phyloP scores from a whole-genome alignment of 345 rosid species.

The Eucalyptus sp. region DNA sequence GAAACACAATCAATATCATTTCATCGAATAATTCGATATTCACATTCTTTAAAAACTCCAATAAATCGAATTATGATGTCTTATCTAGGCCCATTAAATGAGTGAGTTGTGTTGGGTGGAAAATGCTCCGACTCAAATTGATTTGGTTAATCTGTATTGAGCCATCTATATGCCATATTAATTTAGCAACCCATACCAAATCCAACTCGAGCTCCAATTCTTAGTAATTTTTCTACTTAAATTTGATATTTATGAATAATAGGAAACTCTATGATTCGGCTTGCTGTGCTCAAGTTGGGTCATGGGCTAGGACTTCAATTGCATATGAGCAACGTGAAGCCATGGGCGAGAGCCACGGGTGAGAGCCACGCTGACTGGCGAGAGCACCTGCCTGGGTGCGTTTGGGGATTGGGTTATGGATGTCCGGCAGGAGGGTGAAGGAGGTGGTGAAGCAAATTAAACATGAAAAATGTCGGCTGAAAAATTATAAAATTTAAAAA shows the following conservation, averaged over 20 bases:
- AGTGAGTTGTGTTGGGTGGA: background rate
- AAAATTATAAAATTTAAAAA: too few species aligned
- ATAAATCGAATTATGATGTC: background rate
- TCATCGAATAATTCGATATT: too few species aligned
- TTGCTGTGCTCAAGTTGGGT: background rate
- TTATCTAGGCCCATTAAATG: background rate
- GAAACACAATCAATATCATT: background rate
- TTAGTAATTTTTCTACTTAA: too few species aligned
- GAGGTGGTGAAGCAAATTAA: too few species aligned
- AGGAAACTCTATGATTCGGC: background rate
- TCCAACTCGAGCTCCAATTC: background rate
- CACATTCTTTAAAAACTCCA: background rate
- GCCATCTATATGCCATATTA: background rate
- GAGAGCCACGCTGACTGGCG: background rate
- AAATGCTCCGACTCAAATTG: fast-evolving
- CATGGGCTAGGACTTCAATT: background rate
- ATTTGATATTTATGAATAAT: background rate
- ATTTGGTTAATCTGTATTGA: fast-evolving
- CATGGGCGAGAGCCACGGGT: background rate
- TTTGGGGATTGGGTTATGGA: too few species aligned
- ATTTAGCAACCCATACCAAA: background rate
- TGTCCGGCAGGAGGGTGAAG: too few species aligned
- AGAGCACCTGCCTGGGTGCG: background rate
- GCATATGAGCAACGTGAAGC: background rate
- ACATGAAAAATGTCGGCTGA: too few species aligned